Conservation (phyloP, 768 basidiomycete species). For the Lentinula aciculospora region DNA sequence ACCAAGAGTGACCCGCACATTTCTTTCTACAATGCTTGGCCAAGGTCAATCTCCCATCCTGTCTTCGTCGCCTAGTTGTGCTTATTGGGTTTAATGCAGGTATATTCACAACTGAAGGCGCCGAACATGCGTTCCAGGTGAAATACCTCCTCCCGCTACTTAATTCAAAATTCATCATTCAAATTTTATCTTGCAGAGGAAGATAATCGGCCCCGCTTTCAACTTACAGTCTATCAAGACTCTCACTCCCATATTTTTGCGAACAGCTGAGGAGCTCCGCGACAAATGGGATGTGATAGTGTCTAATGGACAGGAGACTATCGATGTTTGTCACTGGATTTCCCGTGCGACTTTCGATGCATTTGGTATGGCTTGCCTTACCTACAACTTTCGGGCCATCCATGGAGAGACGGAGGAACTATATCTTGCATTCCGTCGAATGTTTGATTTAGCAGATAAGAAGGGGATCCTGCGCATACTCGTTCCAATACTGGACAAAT, state of each 20-base stretch:
- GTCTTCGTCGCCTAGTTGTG: not conserved
- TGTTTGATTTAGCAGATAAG: conserved; percentile 45
- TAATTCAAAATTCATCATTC: not conserved
- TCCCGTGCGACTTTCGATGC: conserved; percentile 59
- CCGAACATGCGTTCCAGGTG: conserved; percentile 39
- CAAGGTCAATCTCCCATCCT: conserved; percentile 26
- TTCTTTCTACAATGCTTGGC: conserved; percentile 44
- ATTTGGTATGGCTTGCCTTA: conserved; percentile 54
- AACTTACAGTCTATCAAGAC: conserved; percentile 35
- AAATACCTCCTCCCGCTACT: not conserved
- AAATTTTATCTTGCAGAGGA: conserved; percentile 22
- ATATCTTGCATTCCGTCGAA: conserved; percentile 42
- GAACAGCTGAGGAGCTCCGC: conserved; percentile 45
- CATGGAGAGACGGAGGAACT: conserved; percentile 42
- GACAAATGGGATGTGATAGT: conserved; percentile 36
- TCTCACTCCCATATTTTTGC: conserved; percentile 41
- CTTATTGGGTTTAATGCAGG: conserved; percentile 21
- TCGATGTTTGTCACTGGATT: conserved; percentile 56
- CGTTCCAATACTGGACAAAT: conserved; percentile 36
- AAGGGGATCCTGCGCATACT: conserved; percentile 33
- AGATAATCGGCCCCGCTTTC: conserved; percentile 47
- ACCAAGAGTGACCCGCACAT: conserved; percentile 48
- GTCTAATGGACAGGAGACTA: conserved; percentile 13
- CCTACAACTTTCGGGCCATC: conserved; percentile 45
- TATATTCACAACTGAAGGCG: conserved; percentile 48